Percentiles rank a stretch among this genome's conserved stretches.
Conservation (phyloP, 768 basidiomycete genomes). For the Hygrocybe coccinea region DNA sequence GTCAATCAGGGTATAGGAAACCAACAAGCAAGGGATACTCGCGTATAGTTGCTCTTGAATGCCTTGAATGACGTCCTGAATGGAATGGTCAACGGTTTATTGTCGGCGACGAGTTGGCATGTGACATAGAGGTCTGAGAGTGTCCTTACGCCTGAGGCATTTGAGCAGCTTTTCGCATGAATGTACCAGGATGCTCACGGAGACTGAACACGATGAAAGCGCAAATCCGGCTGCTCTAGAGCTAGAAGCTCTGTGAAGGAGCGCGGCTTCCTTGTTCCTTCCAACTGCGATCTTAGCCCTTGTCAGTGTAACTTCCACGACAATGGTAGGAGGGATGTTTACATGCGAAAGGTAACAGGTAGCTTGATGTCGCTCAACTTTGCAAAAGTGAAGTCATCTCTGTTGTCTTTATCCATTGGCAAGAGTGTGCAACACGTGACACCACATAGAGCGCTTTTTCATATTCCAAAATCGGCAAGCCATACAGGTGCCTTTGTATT, state of each 20-base stretch:
- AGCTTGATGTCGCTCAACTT: slow-evolving; percentile 84
- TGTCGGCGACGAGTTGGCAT: slow-evolving; percentile 87
- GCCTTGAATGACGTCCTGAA: slow-evolving; percentile 90
- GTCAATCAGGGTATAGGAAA: neutral
- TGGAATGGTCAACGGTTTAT: slow-evolving; percentile 87
- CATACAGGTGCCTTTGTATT: neutral
- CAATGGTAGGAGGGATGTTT: slow-evolving; percentile 14
- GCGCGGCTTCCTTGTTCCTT: slow-evolving; percentile 69
- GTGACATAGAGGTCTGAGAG: slow-evolving; percentile 92
- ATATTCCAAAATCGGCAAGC: neutral
- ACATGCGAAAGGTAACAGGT: slow-evolving; percentile 86
- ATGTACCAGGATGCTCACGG: slow-evolving; percentile 44
- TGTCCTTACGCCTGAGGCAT: slow-evolving; percentile 49
- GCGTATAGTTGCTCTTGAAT: slow-evolving; percentile 82
- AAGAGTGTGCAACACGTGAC: no score
- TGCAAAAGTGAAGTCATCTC: slow-evolving; percentile 91
- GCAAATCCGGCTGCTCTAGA: slow-evolving; percentile 74
- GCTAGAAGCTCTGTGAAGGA: slow-evolving; percentile 79
- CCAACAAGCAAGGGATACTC: slow-evolving; percentile 19
- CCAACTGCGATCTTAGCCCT: slow-evolving; percentile 66
- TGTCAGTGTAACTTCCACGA: neutral
- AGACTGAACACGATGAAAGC: slow-evolving; percentile 79
- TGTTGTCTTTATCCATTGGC: slow-evolving; percentile 52
- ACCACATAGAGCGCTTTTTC: neutral
- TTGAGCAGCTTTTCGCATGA: slow-evolving; percentile 16